These are phyloP conservation scores for Phialocephala subalpina DNA, from an alignment of 2,329 filamentous ascomycete genomes.

Conservation along the genomic window DNA sequence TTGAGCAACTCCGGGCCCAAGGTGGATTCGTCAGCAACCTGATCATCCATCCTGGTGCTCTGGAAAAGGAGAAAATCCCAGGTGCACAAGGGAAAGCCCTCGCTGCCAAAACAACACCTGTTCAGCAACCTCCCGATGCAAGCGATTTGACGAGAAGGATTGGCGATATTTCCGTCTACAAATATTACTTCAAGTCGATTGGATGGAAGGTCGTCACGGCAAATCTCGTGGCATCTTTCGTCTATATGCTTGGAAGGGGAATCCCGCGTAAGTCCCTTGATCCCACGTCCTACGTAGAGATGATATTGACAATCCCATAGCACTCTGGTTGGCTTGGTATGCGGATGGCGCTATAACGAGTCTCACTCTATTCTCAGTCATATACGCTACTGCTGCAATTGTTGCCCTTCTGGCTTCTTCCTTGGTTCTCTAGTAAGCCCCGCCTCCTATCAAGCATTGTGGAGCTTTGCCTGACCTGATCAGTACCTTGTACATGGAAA, in stretches of 20 bases:
- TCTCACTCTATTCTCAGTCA: conserved; percentile 11
- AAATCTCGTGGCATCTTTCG: conserved; percentile 19
- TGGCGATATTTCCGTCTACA: conserved; percentile 37
- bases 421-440: conserved; percentile 6
- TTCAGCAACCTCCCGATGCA: conserved; percentile 45
- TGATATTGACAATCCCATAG: conserved; percentile 13
- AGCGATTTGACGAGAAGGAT: conserved; percentile 23
- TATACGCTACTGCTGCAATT: conserved; percentile 17
- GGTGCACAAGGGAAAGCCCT: too few species aligned
- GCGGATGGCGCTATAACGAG: conserved; percentile 21
- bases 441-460: not conserved
- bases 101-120: conserved; percentile 3
- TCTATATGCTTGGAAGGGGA: conserved; percentile 9
- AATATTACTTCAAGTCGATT: conserved; percentile 35
- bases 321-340: conserved; percentile 28
- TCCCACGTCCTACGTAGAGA: not conserved
- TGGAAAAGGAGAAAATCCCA: conserved; percentile 9
- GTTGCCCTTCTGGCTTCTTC: not conserved
- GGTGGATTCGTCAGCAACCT: conserved; percentile 36
- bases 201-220: conserved; percentile 25
- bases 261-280: conserved; percentile 18
- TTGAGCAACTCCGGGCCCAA: conserved; percentile 31
- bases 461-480: not conserved
- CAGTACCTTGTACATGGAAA: conserved; percentile 22
- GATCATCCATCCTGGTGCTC: conserved; percentile 45